Conservation (phyloP, 345 rosid genomes). For the Bruguiera gymnorhiza region DNA sequence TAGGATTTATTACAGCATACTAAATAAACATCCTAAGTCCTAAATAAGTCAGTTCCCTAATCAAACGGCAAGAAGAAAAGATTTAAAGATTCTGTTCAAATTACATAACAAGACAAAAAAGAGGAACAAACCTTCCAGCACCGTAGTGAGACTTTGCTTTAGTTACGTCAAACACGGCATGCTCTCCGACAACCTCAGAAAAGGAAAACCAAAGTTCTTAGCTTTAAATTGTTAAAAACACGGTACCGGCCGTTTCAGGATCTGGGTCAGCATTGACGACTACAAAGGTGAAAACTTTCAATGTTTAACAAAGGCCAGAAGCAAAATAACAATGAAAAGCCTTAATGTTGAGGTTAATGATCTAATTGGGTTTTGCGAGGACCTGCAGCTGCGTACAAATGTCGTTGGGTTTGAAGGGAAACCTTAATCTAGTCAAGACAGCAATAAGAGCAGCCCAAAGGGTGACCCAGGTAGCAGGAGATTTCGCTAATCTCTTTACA, state of each 20-base stretch:
- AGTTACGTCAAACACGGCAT: conserved; percentile 45
- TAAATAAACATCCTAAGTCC: too few species aligned
- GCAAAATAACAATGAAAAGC: not conserved
- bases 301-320: not conserved
- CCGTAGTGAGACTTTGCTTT: conserved; percentile 94
- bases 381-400: not conserved
- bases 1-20: too few species aligned
- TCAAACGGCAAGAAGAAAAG: not conserved
- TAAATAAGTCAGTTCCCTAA: too few species aligned
- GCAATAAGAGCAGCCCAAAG: not conserved
- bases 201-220: not conserved
- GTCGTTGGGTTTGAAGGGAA: not conserved
- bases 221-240: not conserved
- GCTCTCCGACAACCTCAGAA: not conserved
- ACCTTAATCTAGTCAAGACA: not conserved
- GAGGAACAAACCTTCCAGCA: conserved; percentile 65
- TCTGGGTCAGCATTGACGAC: not conserved
- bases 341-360: not conserved
- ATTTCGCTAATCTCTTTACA: not conserved
- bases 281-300: not conserved
- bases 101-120: not conserved
- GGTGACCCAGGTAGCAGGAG: not conserved
- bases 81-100: too few species aligned
- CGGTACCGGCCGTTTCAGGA: not conserved
- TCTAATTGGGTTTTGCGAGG: not conserved